Evolutionary conservation across 768 basidiomycete species (phyloP), one percentile per base, ranked within the genome.

Genomic region (Butyriboletus loyo): DNA sequence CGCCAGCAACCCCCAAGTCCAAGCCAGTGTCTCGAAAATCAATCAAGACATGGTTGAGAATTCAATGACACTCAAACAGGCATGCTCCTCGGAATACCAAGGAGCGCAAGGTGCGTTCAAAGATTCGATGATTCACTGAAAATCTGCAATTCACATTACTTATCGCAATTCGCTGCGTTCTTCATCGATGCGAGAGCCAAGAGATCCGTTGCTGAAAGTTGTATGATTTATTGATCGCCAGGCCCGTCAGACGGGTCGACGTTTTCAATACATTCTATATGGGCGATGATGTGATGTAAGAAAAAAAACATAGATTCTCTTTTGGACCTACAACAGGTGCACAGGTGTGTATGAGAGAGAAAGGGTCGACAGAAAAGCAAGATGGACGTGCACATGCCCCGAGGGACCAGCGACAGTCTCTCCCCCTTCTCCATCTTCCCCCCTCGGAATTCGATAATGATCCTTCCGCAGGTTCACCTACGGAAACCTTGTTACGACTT

Each of bases 401-500:
- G n/a, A n/a, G n/a, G n/a, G n/a, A n/a, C n/a, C n/a, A n/a, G n/a
- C n/a, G n/a, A n/a, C n/a, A n/a, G n/a, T n/a, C n/a, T n/a, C n/a
- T n/a, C n/a, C n/a, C n/a, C n/a, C n/a, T n/a, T n/a, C 42, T 38
- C 24, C 36, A 7, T 30, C 25, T 49, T n/a, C n/a, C 34, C 58
- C 42, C 59, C 56, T 35, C 21, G 59, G 59, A 59, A 65, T 75
- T 78, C 76, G 55, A 62, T 79, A 83, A 83, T 84, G 81, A 84
- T 83, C 82, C 84, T 83, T 85, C 83, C 77, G 79, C 82, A 85
- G 83, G 81, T 86, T 85, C 84, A 85, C 83, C 83, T 84, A 84
- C 78, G 79, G 82, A 84, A 84, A 84, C 82, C 81, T 84, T 84
- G 81, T 85, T 83, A 84, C 77, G 80, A 84, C 83, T 84, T 86